A percentile compares a stretch with the other conserved stretches of the same genome.
Conservation (phyloP, 768 basidiomycete species). For the Amanita fuliginea region DNA sequence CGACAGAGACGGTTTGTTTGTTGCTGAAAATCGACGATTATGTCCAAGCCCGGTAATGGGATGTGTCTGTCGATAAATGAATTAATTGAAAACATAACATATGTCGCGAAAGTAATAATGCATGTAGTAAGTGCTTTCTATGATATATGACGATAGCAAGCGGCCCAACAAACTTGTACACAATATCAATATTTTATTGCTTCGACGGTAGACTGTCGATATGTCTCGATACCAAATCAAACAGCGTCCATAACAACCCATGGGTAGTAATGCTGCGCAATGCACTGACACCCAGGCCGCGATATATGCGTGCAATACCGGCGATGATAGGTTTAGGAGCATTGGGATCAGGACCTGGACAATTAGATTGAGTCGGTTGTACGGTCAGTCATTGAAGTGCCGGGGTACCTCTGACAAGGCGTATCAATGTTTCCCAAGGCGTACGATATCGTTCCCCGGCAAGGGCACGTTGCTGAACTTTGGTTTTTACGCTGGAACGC, state of each 20-base stretch:
- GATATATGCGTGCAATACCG: constrained; percentile 81
- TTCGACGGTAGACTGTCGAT: constrained; percentile 44
- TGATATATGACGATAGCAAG: not conserved
- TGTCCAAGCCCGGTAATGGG: constrained; percentile 57
- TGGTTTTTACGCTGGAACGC: constrained; percentile 70
- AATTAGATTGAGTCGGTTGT: not conserved
- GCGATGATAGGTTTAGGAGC: constrained; percentile 65
- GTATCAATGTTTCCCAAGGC: constrained; percentile 59
- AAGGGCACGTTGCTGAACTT: constrained; percentile 87
- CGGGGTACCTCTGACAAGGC: constrained; percentile 66
- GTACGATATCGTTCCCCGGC: constrained; percentile 68
- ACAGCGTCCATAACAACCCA: constrained; percentile 88
- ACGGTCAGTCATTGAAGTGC: not conserved
- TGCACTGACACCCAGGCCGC: constrained; percentile 90
- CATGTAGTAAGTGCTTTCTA: constrained; percentile 4
- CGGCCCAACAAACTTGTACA: not conserved
- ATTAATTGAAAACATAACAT: not conserved
- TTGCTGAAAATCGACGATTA: constrained; percentile 95
- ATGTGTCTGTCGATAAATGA: not conserved
- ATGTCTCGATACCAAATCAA: constrained; percentile 68
- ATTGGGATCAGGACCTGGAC: constrained; percentile 64
- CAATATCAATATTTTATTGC: not conserved
- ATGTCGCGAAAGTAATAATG: constrained; percentile 1
- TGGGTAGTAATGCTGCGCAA: constrained; percentile 88
- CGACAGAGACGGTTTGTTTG: constrained; percentile 96